phyloP scores from a whole-genome alignment of 148 eudicot genomes.

The Diospyros kaki region DNA sequence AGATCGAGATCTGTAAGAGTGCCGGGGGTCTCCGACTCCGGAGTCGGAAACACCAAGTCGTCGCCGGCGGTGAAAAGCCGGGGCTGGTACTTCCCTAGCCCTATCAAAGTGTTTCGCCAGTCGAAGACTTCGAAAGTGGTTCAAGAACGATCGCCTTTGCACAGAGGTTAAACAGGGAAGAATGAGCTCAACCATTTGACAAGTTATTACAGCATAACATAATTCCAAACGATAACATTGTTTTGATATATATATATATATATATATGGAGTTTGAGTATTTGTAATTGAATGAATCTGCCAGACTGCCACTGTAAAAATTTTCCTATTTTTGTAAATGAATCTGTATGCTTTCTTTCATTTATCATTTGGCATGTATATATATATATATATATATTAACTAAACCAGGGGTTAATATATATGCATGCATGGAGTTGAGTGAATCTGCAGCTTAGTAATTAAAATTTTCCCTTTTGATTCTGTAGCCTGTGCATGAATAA shows the following conservation, averaged over 20 bases:
- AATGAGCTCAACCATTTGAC: background rate
- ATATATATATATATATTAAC: too few relatives aligned
- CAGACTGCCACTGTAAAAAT: too few relatives aligned
- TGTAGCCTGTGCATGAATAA: too few relatives aligned
- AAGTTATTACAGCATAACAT: background rate
- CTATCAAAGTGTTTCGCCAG: conserved; percentile 65
- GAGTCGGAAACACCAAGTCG: conserved; percentile 13
- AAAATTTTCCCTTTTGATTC: too few relatives aligned
- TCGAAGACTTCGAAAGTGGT: conserved; percentile 43
- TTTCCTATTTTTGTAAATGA: too few relatives aligned
- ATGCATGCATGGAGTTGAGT: too few relatives aligned
- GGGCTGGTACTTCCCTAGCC: conserved; percentile 76
- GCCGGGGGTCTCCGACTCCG: conserved; percentile 16
- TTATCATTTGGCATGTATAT: too few relatives aligned
- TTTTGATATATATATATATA: background rate
- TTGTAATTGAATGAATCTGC: too few relatives aligned
- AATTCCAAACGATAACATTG: background rate
- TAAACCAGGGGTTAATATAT: too few relatives aligned
- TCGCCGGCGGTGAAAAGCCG: conserved; percentile 21
- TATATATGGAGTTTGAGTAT: too few relatives aligned
- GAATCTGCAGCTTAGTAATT: too few relatives aligned
- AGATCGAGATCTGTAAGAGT: conserved; percentile 52
- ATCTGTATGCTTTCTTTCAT: too few relatives aligned
- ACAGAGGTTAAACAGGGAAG: conserved; percentile 31
- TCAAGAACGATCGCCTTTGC: conserved; percentile 48